Base-by-base conservation (phyloP, 768 basidiomycete genomes). In the Tylopilus vinaceipallidus region DNA sequence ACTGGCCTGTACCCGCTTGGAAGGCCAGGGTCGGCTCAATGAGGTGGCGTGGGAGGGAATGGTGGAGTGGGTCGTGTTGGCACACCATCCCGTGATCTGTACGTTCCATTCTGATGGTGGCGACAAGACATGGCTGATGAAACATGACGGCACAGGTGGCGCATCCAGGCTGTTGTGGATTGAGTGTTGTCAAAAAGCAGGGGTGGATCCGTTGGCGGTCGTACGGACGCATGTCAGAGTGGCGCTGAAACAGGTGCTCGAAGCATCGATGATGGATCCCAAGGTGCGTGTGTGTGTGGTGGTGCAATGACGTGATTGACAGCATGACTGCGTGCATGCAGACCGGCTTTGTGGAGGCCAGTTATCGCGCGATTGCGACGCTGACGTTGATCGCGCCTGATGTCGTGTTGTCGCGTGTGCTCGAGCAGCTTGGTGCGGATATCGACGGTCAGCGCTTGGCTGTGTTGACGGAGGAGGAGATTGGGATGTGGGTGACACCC, bases 401-500 rank as follows among this genome's bases (percentile, higher is more conserved):
- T 0, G 57, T 70, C 0, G 80, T 87, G 10, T 71, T 97, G 3
- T 85, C 88, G 0, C 78, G 78, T 20, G 64, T 95, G n/a, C 66
- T 92, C 39, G 77, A 79, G 2, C 88, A 87, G 53, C 63, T 94
- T 3, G 71, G 73, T 20, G 59, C 65, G 0, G 88, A 94, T 61
- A 75, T 98, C n/a, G 73, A 85, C 48, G 55, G 64, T 1, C 62
- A 71, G n/a, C n/a, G n/a, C n/a, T 71, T 95, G 42, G 76, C 80
- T 17, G 69, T 80, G 14, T 67, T 98, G 49, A 84, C 84, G 0
- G 77, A 85, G 12, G 73, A 78, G 8, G 94, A 97, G 38, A 63
- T 92, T 16, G 89, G 83, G 6, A 84, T 97, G 13, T 98, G 91
- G 92, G 72, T 73, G 3, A 93, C 93, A 1, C 88, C 90, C 0